Base-by-base conservation (phyloP, 1,284 basidiomycete species). In the Austropuccinia psidii region DNA sequence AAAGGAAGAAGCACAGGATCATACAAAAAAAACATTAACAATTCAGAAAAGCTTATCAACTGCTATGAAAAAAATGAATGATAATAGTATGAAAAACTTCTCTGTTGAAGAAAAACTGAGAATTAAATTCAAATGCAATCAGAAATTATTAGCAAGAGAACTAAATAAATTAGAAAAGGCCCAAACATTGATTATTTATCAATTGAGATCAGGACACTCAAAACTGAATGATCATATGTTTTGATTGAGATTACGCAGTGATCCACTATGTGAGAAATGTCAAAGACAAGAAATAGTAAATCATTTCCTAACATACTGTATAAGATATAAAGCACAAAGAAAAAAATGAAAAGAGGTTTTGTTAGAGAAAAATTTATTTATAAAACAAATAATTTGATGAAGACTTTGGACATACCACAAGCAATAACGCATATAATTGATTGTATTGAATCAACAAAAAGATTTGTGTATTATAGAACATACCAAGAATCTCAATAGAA, bases 291-390 rank as follows among this genome's bases (percentile, higher is more conserved):
- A 67, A 21, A 52, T 31, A 5, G 17, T 39, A n/a, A 13, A 9
- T 37, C 65, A 67, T 31, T 55, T 54, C 49, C 47, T 67, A 21
- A 33, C 37, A 9, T 67, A 35, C 24, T 67, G 65, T 39, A 27
- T 19, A 0, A 55, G 6, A 37, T 15, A 27, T 21, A 35, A 9
- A 33, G 13, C 3, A 9, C 15, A 11, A 15, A 33, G 21, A 17
- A 27, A 60, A 3, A 13, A 1, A 21, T 54, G 13, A 54, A 27
- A 24, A 52, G 27, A 24, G 21, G 8, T n/a, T 8, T 52, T 9
- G 27, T n/a, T 9, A 8, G 27, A 24, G 50, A 52, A 21, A 52
- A 52, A 21, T n/a, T 52, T n/a, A 15, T 9, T 9, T 17, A n/a
- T 15, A 24, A 27, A 13, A 4, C 1, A 54, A 54, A 52, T 52